phyloP scores from a whole-genome alignment of 768 basidiomycete genomes.

The Crepidotus variabilis region DNA sequence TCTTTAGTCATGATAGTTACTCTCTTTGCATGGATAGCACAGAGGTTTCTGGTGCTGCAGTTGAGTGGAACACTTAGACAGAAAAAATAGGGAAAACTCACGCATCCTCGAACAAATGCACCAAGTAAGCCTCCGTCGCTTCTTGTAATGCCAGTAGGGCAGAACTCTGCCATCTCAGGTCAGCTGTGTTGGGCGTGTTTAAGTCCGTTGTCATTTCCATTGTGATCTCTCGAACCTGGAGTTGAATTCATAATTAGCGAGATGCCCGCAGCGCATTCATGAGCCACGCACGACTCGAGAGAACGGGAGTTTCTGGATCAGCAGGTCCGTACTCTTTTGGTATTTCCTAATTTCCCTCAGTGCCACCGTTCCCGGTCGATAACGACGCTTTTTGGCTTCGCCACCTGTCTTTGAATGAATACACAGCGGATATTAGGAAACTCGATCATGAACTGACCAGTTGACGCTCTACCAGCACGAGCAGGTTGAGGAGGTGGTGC shows the following conservation, averaged over 20 bases:
- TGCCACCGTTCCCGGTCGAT: constrained; percentile 86
- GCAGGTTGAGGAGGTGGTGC: constrained; percentile 19
- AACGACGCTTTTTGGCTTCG: constrained; percentile 42
- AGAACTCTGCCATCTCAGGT: constrained; percentile 91
- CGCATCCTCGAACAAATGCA: constrained; percentile 98
- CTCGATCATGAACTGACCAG: constrained; percentile 4
- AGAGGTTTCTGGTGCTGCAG: constrained; percentile 68
- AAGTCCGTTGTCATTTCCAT: constrained; percentile 82
- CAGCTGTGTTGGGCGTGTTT: constrained; percentile 52
- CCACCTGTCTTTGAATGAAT: neutral
- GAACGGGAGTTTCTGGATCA: constrained; percentile 87
- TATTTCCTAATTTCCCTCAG: constrained; percentile 92
- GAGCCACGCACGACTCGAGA: constrained; percentile 73
- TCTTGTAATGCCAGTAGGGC: constrained; percentile 94
- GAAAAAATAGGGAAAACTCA: constrained; percentile 41
- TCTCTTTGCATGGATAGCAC: constrained; percentile 96
- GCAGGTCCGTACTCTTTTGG: constrained; percentile 87
- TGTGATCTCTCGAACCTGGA: constrained; percentile 88
- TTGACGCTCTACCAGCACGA: constrained; percentile 9
- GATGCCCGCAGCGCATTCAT: neutral
- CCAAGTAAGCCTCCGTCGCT: constrained; percentile 91
- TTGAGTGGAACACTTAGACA: constrained; percentile 3
- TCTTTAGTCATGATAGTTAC: constrained; percentile 98
- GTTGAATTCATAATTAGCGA: neutral
- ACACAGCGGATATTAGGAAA: neutral